These are phyloP conservation scores for Boeremia exigua DNA, from an alignment of 2,329 filamentous ascomycete genomes.

Conservation along the genomic window DNA sequence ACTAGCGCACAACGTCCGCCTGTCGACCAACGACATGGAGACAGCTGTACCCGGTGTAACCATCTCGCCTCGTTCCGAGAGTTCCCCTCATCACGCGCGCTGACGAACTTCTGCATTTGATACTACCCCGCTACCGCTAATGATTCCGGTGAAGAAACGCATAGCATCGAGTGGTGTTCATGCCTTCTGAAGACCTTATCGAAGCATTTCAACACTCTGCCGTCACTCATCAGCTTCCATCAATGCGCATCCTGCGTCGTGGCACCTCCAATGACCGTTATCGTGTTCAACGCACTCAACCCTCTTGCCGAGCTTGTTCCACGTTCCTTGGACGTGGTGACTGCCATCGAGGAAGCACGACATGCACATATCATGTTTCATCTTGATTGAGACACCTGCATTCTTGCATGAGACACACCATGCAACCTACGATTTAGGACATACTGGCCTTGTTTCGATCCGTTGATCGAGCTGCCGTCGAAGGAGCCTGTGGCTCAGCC, in stretches of 20 bases:
- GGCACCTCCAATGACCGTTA: conserved; percentile 19
- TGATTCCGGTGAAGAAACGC: conserved; percentile 37
- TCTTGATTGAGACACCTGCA: conserved; percentile 6
- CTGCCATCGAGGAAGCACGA: conserved; percentile 12
- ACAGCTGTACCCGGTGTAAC: conserved; percentile 46
- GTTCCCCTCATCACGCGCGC: conserved; percentile 30
- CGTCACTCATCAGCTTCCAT: conserved; percentile 7
- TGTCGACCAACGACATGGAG: conserved; percentile 38
- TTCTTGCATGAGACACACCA: conserved; percentile 3
- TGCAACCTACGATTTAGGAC: not conserved
- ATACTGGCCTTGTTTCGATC: conserved; percentile 1
- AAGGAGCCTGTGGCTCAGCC: not conserved
- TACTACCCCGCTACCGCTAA: conserved; percentile 22
- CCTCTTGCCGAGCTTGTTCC: conserved; percentile 10
- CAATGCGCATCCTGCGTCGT: conserved; percentile 9
- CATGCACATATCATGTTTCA: conserved; percentile 9
- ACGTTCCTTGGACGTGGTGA: conserved; percentile 16
- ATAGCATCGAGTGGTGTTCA: conserved; percentile 18
- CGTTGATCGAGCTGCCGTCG: conserved; percentile 1
- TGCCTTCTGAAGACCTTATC: conserved; percentile 6
- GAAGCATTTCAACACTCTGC: conserved; percentile 3
- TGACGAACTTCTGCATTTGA: conserved; percentile 27
- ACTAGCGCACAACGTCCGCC: conserved; percentile 26
- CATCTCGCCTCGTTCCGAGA: conserved; percentile 28
- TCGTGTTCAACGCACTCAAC: conserved; percentile 8